These are phyloP conservation scores for Termitomyces sp. DNA, from an alignment of 768 basidiomycete genomes.

Conservation along the genomic window DNA sequence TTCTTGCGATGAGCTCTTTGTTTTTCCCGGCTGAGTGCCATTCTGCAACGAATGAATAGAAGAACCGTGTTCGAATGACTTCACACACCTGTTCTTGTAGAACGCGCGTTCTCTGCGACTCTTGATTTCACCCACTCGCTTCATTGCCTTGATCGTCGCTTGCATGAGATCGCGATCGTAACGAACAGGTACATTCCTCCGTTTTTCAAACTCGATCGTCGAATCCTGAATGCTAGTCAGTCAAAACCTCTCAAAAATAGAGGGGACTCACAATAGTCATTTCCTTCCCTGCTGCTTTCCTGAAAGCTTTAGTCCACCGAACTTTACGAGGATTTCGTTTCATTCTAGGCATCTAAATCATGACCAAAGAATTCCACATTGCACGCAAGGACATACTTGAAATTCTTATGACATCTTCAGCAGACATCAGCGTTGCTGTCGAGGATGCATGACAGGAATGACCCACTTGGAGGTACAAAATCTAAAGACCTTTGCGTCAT, in stretches of 20 bases:
- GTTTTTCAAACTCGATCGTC: constrained; percentile 98
- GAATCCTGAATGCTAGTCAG: constrained; percentile 63
- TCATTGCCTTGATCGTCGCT: constrained; percentile 96
- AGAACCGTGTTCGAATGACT: neutral
- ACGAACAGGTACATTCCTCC: constrained; percentile 93
- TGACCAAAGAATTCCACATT: neutral
- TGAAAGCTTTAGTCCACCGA: constrained; percentile 98
- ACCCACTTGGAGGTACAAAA: constrained; percentile 96
- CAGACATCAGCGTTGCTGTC: neutral
- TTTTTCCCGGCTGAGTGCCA: constrained; percentile 81
- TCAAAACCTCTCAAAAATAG: neutral
- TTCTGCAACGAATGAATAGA: constrained; percentile 41
- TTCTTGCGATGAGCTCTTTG: constrained; percentile 71
- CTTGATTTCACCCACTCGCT: constrained; percentile 90
- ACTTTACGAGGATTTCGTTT: constrained; percentile 99
- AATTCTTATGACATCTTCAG: constrained; percentile 91
- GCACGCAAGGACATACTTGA: constrained; percentile 64
- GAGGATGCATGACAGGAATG: neutral
- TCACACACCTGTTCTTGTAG: constrained; percentile 82
- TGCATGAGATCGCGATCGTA: constrained; percentile 93
- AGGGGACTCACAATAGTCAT: constrained; percentile 87
- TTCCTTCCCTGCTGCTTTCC: constrained; percentile 98
- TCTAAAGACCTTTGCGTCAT: constrained; percentile 96
- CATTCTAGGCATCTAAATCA: constrained; percentile 59
- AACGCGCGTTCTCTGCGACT: constrained; percentile 87